Percentiles rank a stretch among this genome's conserved stretches.
Conservation (phyloP, 257 asterid species). For the Fraxinus anomala region DNA sequence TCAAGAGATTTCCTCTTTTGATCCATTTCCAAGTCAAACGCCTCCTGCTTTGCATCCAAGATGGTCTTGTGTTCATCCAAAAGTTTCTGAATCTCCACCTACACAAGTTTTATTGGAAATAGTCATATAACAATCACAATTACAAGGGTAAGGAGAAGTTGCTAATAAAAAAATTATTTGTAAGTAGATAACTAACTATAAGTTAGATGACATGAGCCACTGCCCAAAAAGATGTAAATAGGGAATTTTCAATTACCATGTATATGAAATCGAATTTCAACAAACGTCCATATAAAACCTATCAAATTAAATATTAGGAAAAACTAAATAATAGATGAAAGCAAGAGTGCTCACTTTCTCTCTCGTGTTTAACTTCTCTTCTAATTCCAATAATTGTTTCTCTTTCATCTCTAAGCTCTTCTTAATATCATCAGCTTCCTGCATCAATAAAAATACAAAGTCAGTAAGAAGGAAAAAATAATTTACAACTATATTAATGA, state of each 20-base stretch:
- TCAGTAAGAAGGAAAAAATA: slow-evolving; percentile 18
- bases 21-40: slow-evolving; percentile 76
- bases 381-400: slow-evolving; percentile 65
- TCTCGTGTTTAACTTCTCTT: slow-evolving; percentile 66
- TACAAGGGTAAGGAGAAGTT: slow-evolving; percentile 10
- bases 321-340: neutral
- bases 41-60: slow-evolving; percentile 68
- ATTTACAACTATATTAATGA: neutral
- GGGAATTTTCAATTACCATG: neutral
- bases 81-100: slow-evolving; percentile 87
- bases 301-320: neutral
- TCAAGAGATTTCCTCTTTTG: slow-evolving; percentile 65
- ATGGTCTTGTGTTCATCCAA: slow-evolving; percentile 70
- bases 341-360: slow-evolving; percentile 62
- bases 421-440: slow-evolving; percentile 68
- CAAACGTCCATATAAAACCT: neutral
- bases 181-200: slow-evolving; percentile 9
- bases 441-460: slow-evolving; percentile 36
- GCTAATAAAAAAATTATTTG: neutral
- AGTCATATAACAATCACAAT: slow-evolving; percentile 20
- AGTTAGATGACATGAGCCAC: slow-evolving; percentile 6
- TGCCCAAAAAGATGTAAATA: neutral
- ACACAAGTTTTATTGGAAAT: slow-evolving; percentile 33
- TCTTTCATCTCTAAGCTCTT: slow-evolving; percentile 71
- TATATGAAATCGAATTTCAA: neutral